Percentiles rank a stretch among this genome's conserved stretches.
These are phyloP conservation scores for Trifolium dubium DNA, from an alignment of 306 rosid species.

Conservation along the genomic window DNA sequence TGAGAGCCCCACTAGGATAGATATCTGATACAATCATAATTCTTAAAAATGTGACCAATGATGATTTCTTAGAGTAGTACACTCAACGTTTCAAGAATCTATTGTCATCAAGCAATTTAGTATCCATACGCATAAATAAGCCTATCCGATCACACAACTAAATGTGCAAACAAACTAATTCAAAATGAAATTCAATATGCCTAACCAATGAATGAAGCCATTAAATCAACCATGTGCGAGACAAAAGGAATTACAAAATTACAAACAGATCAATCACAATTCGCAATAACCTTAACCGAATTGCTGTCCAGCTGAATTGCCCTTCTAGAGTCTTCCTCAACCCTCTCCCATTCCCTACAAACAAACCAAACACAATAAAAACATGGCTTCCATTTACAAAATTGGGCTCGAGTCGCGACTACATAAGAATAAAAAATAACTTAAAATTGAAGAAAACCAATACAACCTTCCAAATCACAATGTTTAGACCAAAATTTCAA, in stretches of 20 bases:
- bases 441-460: not conserved
- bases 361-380: constrained; percentile 24
- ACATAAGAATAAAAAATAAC: not conserved
- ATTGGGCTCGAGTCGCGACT: not conserved
- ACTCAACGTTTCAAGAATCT: not conserved
- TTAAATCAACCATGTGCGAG: not conserved
- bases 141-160: not conserved
- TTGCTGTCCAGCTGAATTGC: constrained; percentile 78
- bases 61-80: not conserved
- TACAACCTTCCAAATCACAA: constrained; percentile 16
- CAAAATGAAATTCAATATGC: constrained; percentile 12
- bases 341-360: constrained; percentile 83
- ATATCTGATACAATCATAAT: not conserved
- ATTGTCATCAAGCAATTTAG: not conserved
- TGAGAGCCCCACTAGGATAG: not conserved
- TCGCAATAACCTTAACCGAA: constrained; percentile 72
- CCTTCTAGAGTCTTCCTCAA: constrained; percentile 82
- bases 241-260: constrained; percentile 10
- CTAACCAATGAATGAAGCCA: constrained; percentile 25
- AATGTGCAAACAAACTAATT: constrained; percentile 3
- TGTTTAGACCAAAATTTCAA: not conserved
- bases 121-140: not conserved
- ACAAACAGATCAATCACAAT: constrained; percentile 36
- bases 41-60: constrained; percentile 17
- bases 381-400: not conserved